Evolutionary conservation across 495 filamentous ascomycete species (phyloP).

Genomic region (Cenococcum geophilum): DNA sequence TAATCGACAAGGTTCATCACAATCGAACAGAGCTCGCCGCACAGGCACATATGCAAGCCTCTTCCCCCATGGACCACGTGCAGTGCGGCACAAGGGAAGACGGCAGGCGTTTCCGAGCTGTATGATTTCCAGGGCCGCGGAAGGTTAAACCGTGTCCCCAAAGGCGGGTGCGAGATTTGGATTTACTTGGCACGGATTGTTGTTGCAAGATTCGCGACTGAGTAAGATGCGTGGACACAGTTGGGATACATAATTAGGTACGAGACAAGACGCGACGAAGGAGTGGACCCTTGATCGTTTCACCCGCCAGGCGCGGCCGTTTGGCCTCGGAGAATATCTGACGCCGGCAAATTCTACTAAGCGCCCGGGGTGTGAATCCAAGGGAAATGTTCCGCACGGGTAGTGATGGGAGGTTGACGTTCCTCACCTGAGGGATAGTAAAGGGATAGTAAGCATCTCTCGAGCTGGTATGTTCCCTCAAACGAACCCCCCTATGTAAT

Average conservation of each 20-base stretch:
- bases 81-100: conserved; percentile 13
- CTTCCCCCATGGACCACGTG: conserved; percentile 12
- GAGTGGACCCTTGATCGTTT: conserved; percentile 23
- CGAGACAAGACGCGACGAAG: conserved; percentile 17
- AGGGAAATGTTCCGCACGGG: neutral
- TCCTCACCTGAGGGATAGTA: neutral
- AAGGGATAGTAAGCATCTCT: neutral
- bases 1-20: neutral
- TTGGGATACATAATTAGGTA: conserved; percentile 9
- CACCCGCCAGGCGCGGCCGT: conserved; percentile 12
- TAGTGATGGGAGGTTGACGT: neutral
- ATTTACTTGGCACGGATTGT: neutral
- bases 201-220: conserved; percentile 11
- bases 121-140: conserved; percentile 20
- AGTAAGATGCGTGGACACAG: too few species aligned
- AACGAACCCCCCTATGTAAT: neutral
- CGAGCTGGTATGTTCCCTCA: neutral
- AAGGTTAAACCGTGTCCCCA: conserved; percentile 18
- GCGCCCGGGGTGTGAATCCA: neutral
- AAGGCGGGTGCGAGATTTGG: conserved; percentile 9
- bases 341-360: neutral
- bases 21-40: neutral
- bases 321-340: conserved; percentile 2
- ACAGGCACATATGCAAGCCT: neutral
- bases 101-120: conserved; percentile 24